Percentiles rank a stretch among this genome's conserved stretches.
These are phyloP conservation scores for Maudiozyma barnettii DNA, from an alignment of 805 yeast genomes.

Conservation along the genomic window DNA sequence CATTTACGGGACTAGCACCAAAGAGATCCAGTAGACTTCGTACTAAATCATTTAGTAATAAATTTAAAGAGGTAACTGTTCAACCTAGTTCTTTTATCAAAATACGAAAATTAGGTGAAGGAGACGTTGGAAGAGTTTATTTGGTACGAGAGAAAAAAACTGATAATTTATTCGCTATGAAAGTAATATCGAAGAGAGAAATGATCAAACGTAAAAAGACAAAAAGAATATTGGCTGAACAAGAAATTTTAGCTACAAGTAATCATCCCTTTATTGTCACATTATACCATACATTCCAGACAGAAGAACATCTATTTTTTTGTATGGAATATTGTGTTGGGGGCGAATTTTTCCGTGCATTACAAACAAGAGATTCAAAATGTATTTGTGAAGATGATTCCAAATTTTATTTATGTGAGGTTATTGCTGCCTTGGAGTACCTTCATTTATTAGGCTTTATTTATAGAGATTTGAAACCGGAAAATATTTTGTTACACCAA, in stretches of 20 bases:
- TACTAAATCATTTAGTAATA: conserved; percentile 51
- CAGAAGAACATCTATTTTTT: conserved; percentile 79
- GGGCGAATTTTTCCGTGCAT: conserved; percentile 93
- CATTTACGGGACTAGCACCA: conserved; percentile 12
- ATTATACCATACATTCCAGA: conserved; percentile 90
- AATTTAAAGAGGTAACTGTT: conserved; percentile 68
- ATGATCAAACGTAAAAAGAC: conserved; percentile 94
- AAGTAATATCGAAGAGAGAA: conserved; percentile 78
- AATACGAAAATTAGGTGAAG: conserved; percentile 83
- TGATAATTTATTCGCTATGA: conserved; percentile 80
- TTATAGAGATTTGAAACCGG: conserved; percentile 94
- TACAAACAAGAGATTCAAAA: conserved; percentile 82
- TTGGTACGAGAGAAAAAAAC: conserved; percentile 75
- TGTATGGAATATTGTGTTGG: conserved; percentile 99
- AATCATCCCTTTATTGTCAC: conserved; percentile 97
- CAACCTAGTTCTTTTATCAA: conserved; percentile 82
- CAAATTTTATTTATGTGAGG: conserved; percentile 90
- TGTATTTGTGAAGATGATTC: conserved; percentile 86
- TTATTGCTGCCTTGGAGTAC: conserved; percentile 92
- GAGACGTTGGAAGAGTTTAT: conserved; percentile 96
- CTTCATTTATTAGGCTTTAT: conserved; percentile 95
- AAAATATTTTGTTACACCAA: conserved; percentile 85
- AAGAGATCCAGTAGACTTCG: conserved; percentile 30
- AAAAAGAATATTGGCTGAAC: conserved; percentile 91
- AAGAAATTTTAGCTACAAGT: conserved; percentile 88